phyloP scores from a whole-genome alignment of 768 basidiomycete species.

The Kwoniella europaea region DNA sequence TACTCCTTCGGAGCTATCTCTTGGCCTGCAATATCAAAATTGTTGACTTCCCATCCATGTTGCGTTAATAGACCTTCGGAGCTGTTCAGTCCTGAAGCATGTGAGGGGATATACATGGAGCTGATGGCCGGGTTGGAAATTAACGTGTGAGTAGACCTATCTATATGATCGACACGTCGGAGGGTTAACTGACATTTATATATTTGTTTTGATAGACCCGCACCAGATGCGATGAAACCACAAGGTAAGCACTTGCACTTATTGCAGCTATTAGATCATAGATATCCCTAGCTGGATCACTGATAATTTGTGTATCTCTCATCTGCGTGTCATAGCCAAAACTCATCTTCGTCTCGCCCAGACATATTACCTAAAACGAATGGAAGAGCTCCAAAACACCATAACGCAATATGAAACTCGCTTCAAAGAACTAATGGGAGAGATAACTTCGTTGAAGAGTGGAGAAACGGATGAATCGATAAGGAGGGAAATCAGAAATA shows the following conservation, averaged over 20 bases:
- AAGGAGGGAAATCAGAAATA: slow-evolving; percentile 60
- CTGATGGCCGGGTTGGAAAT: slow-evolving; percentile 73
- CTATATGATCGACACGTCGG: background rate
- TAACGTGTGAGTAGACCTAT: slow-evolving; percentile 58
- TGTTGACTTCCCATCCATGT: slow-evolving; percentile 71
- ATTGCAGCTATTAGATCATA: slow-evolving; percentile 49
- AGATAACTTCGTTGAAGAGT: slow-evolving; percentile 76
- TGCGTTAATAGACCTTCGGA: slow-evolving; percentile 57
- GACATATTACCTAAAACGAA: slow-evolving; percentile 71
- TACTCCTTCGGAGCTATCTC: slow-evolving; percentile 70
- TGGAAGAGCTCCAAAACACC: slow-evolving; percentile 72
- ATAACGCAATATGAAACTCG: slow-evolving; percentile 74
- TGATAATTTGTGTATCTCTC: no score
- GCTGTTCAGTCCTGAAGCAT: slow-evolving; percentile 75
- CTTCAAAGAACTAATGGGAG: slow-evolving; percentile 77
- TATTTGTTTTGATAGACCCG: slow-evolving; percentile 29
- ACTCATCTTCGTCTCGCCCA: slow-evolving; percentile 74
- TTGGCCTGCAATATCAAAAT: slow-evolving; percentile 71
- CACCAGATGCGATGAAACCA: slow-evolving; percentile 64
- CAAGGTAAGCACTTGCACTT: slow-evolving; percentile 62
- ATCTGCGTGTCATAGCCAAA: slow-evolving; percentile 60
- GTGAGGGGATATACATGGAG: slow-evolving; percentile 69
- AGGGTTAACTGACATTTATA: background rate
- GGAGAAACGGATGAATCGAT: slow-evolving; percentile 70
- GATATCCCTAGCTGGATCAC: no score